Conservation (phyloP, 2,329 filamentous ascomycete species). For the Huntiella bhutanensis region DNA sequence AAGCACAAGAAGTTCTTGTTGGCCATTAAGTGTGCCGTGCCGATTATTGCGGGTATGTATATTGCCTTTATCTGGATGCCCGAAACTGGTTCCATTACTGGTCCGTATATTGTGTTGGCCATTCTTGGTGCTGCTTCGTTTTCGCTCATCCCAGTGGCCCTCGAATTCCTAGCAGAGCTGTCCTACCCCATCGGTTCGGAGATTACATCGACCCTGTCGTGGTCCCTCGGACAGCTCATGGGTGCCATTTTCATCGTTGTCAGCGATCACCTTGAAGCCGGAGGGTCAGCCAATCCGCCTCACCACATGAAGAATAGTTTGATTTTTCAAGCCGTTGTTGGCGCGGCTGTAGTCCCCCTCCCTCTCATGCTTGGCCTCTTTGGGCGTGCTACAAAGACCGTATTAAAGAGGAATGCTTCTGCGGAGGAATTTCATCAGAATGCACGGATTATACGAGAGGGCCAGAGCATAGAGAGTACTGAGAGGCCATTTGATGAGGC, state of each 20-base stretch:
- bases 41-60: conserved; percentile 54
- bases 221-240: conserved; percentile 70
- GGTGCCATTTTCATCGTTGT: conserved; percentile 73
- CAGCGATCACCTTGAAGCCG: conserved; percentile 52
- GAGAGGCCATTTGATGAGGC: background rate
- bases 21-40: conserved; percentile 55
- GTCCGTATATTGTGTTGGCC: conserved; percentile 57
- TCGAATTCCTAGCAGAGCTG: conserved; percentile 77
- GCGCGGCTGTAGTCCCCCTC: conserved; percentile 43
- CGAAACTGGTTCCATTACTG: conserved; percentile 35
- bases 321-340: conserved; percentile 61
- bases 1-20: conserved; percentile 61
- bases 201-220: conserved; percentile 64
- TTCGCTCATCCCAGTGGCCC: conserved; percentile 58
- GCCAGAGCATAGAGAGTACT: background rate
- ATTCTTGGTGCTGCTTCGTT: conserved; percentile 67
- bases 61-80: conserved; percentile 66
- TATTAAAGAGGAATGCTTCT: background rate
- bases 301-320: conserved; percentile 56
- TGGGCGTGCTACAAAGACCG: conserved; percentile 26
- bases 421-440: background rate
- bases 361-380: conserved; percentile 53
- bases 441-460: too few species aligned
- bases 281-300: conserved; percentile 34
- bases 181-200: conserved; percentile 77